A percentile compares a stretch with the other conserved stretches of the same genome.
These are phyloP conservation scores for Aspergillus puulaauensis DNA, from an alignment of 2,329 filamentous ascomycete genomes.

Conservation along the genomic window DNA sequence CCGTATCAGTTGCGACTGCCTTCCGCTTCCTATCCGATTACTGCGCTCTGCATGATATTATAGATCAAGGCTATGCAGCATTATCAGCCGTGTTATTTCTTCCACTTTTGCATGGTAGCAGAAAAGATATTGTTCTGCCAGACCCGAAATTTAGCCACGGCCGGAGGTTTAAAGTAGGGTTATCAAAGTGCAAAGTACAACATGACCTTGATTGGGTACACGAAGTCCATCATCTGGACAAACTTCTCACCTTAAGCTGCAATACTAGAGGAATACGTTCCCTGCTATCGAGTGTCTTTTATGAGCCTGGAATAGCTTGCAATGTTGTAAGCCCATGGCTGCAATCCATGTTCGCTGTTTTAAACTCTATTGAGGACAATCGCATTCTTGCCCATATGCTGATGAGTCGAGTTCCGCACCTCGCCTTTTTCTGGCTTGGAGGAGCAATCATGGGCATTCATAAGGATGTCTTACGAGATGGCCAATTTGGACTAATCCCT, in stretches of 20 bases:
- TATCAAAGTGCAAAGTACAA: not conserved
- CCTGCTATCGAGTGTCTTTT: constrained; percentile 6
- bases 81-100: constrained; percentile 9
- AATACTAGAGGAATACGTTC: not conserved
- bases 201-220: not conserved
- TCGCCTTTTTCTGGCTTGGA: constrained; percentile 8
- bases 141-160: not conserved
- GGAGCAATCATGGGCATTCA: not conserved
- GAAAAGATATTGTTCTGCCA: not conserved
- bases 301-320: constrained; percentile 5
- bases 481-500: not conserved
- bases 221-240: constrained; percentile 1
- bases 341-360: constrained; percentile 3
- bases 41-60: constrained; percentile 5
- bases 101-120: not conserved
- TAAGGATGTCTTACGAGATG: not conserved
- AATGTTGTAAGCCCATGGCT: constrained; percentile 10
- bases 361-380: not conserved
- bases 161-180: not conserved
- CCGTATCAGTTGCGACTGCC: not conserved
- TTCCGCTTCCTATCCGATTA: constrained; percentile 6
- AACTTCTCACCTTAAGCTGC: constrained; percentile 9
- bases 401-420: constrained; percentile 6
- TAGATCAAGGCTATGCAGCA: constrained; percentile 5
- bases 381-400: constrained; percentile 5